Conservation (phyloP, 371 early-diverging fungal species). For the Basidiobolus meristosporus region DNA sequence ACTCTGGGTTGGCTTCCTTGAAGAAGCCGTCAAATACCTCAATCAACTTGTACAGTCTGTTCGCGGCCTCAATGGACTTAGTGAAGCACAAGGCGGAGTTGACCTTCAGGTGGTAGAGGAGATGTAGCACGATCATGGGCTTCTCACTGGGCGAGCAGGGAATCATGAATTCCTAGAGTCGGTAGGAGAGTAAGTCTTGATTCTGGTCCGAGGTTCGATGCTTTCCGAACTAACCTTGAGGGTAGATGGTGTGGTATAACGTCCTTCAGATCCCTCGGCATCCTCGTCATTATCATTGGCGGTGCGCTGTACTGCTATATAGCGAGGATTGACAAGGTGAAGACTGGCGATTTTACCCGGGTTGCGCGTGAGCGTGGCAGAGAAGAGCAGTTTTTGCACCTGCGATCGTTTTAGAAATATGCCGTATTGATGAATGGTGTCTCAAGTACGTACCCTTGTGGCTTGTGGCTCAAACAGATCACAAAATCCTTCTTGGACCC, state of each 20-base stretch:
- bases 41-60: constrained; percentile 47
- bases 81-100: constrained; percentile 69
- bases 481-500: too few relatives aligned
- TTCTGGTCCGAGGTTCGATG: too few relatives aligned
- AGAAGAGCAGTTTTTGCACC: constrained; percentile 78
- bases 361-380: constrained; percentile 82
- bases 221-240: constrained; percentile 15
- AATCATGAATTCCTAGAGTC: constrained; percentile 34
- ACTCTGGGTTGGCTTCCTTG: too few relatives aligned
- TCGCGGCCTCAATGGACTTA: constrained; percentile 71
- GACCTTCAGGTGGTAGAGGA: constrained; percentile 39
- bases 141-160: constrained; percentile 38
- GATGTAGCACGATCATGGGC: constrained; percentile 55
- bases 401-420: constrained; percentile 6
- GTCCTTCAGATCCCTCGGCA: constrained; percentile 8
- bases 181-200: too few relatives aligned
- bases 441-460: constrained; percentile 1
- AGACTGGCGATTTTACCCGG: constrained; percentile 80
- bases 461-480: neutral
- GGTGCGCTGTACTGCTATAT: constrained; percentile 35
- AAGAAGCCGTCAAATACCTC: neutral
- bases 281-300: constrained; percentile 14
- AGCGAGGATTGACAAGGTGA: constrained; percentile 53
- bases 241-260: constrained; percentile 36
- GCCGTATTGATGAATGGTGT: constrained; percentile 1